phyloP scores from a whole-genome alignment of 75 land plant species.

The Isoetes taiwanensis region DNA sequence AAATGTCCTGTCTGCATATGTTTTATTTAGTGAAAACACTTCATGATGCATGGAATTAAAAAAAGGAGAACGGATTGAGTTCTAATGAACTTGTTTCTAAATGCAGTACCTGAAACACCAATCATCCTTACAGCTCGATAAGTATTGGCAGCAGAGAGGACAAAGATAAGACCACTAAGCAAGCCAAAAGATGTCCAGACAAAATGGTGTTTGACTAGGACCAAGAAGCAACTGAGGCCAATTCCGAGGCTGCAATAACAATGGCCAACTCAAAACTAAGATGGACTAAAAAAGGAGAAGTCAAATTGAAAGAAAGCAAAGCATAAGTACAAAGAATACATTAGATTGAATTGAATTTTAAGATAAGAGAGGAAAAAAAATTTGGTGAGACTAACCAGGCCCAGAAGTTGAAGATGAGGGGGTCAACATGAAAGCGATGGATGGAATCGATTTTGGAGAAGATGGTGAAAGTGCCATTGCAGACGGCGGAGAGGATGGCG shows the following conservation, averaged over 20 bases:
- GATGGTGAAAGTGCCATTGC: conserved; percentile 21
- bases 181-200: conserved; percentile 15
- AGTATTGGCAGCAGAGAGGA: conserved; percentile 17
- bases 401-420: conserved; percentile 30
- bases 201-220: conserved; percentile 12
- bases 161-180: conserved; percentile 26
- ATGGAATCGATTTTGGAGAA: conserved; percentile 17
- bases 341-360: background rate
- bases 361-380: too few species aligned
- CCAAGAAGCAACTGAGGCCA: conserved; percentile 23
- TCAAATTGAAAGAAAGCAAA: background rate
- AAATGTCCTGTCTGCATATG: too few species aligned
- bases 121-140: conserved; percentile 20
- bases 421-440: conserved; percentile 12
- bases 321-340: background rate
- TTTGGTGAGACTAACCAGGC: conserved; percentile 11
- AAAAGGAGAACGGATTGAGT: too few species aligned
- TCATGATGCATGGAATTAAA: too few species aligned
- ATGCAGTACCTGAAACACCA: conserved; percentile 30
- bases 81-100: too few species aligned
- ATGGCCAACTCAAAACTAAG: background rate
- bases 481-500: conserved; percentile 16
- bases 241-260: conserved; percentile 15
- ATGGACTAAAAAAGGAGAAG: background rate
- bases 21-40: too few species aligned